Evolutionary conservation across 1,139 yeast genomes (phyloP), one percentile per base, ranked within the genome.

Genomic region (Geotrichum carabidarum): DNA sequence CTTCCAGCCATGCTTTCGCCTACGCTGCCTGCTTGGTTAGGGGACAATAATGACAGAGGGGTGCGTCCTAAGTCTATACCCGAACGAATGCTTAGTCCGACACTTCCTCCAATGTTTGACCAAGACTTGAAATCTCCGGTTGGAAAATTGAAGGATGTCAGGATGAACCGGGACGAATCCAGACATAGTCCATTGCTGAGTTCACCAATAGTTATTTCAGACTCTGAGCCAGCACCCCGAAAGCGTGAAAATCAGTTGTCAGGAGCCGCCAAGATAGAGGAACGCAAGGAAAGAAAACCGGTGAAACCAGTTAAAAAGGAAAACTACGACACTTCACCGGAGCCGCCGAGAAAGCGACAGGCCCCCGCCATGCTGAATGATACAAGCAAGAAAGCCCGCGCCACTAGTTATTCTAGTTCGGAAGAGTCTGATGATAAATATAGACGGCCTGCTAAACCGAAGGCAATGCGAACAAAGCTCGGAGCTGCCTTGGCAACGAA

Each of bases 1-100:
- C 69, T 75, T 35, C 73, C 73, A 35, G 70, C 71, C 4, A 63
- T 68, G 67, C 61, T 69, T 48, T 67, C 71, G 51, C 73, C 73
- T 8, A 67, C 73, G 12, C 60, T 68, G 34, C 72, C 72, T 11
- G 57, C 67, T 4, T 65, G 68, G 68, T 62, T 60, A 15, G 65
- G 62, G 22, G 64, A 60, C 12, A 27, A 56, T 18, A 45, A 22
- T 45, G 42, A 36, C 6, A 14, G 42, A 22, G 43, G 44, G 8
- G 31, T 14, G 2, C 9, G 32, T 14, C 36, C 52, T 52, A 17
- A 17, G 12, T 40, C 46, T 15, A 46, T 52, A 15, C 71, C 70
- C 9, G 57, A 59, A 50, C 58, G 62, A 27, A 68, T 68, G 68
- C 62, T 68, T 43, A 66, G 70, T 47, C 71, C 71, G 2, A 68